Percentiles rank a stretch among this genome's conserved stretches.
Conservation (phyloP, 106 monocot species). For the Triglochin maritima region DNA sequence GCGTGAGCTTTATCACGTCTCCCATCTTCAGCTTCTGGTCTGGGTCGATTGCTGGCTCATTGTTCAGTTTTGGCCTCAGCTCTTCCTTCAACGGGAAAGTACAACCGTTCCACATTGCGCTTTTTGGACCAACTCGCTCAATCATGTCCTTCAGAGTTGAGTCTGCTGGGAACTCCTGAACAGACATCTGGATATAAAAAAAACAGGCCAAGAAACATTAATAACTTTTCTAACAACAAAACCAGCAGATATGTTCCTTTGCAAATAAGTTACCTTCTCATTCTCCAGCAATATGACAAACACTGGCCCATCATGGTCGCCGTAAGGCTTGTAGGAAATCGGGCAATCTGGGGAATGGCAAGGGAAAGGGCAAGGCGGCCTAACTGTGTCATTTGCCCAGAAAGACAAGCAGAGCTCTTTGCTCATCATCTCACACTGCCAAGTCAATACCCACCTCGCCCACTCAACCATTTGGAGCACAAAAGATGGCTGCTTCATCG, state of each 20-base stretch:
- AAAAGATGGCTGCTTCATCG: conserved; percentile 48
- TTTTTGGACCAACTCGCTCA: conserved; percentile 45
- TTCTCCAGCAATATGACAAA: conserved; percentile 76
- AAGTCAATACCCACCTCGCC: conserved; percentile 81
- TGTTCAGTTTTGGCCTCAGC: conserved; percentile 74
- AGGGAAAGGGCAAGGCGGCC: conserved; percentile 66
- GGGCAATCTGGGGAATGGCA: conserved; percentile 72
- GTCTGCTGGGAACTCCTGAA: conserved; percentile 75
- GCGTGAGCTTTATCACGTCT: conserved; percentile 78
- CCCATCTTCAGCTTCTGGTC: conserved; percentile 66
- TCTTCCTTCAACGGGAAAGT: conserved; percentile 64
- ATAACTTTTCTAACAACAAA: too few relatives aligned
- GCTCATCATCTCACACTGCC: conserved; percentile 76
- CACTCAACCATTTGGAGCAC: conserved; percentile 95
- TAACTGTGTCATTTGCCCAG: conserved; percentile 14
- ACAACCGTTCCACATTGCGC: conserved; percentile 30
- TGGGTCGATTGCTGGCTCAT: conserved; percentile 40
- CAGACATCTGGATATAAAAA: conserved; percentile 56
- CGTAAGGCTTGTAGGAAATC: conserved; percentile 43
- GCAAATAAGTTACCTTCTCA: conserved; percentile 47
- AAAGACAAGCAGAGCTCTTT: conserved; percentile 13
- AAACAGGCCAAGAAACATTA: not conserved
- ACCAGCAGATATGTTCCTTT: too few relatives aligned
- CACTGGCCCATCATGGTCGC: conserved; percentile 56
- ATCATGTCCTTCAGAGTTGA: conserved; percentile 65